Evolutionary conservation across 352 stramenopile species (phyloP), one percentile per base, ranked within the genome.

Genomic region (Vaucheria bursata): DNA sequence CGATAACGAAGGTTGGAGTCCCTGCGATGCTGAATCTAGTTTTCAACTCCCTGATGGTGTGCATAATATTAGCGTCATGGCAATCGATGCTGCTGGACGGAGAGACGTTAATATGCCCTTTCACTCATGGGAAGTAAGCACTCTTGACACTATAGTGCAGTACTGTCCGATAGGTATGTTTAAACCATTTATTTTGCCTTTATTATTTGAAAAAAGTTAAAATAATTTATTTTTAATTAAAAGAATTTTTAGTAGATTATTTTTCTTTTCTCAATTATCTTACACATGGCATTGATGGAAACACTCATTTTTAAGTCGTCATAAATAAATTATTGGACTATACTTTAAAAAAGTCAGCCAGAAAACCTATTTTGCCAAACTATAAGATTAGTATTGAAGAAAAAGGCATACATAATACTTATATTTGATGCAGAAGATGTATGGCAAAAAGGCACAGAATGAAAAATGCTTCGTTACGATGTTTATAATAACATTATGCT

Each of bases 111-210:
- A 4, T 31, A 45, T 59, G 25, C 36, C 66, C 6, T 12, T 31
- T 32, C 33, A 82, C 69, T 31, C 29, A 12, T 82, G 77, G 77
- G 49, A 52, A 40, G 77, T 81, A 29, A 81, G 52, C 77, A 81
- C 75, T 53, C 71, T 81, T 5, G 77, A 79, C 33, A 81, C 77
- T 1, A 32, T 74, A 7, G 77, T 74, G 77, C 70, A 81, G 37
- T 81, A 79, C 77, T 81, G 77, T 71, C 77, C 77, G 2, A n/a
- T 53, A 2, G 31, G 50, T 6, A 34, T 45, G 39, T 12, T 80
- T 31, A 36, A 35, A 40, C 12, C 8, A 35, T 8, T 29, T 8
- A 12, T 37, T 33, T n/a, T 49, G 3, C 31, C 35, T 32, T 33
- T 52, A 33, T 40, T 4, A 25, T 32, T n/a, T 0, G 6, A 34